Evolutionary conservation across 768 basidiomycete species (phyloP), one percentile per base, ranked within the genome.

Genomic region (Arthromyces matolae): DNA sequence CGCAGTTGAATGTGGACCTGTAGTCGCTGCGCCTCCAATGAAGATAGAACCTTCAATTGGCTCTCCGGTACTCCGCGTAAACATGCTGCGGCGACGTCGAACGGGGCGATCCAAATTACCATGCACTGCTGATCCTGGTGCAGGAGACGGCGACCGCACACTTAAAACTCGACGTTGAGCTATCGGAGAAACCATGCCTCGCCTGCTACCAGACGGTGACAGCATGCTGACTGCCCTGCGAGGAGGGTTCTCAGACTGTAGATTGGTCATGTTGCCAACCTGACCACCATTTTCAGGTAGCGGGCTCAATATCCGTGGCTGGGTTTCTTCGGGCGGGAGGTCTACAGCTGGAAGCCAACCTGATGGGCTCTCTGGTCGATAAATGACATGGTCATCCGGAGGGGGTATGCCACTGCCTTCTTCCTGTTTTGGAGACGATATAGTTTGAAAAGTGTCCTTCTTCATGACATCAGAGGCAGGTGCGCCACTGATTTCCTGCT

Each of bases 21-120:
- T 72, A 4, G 74, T 75, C 1, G 77, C 78, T 8, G 80, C 76
- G 1, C 82, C 83, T 36, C 73, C 71, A 22, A 71, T 72, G 58
- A 84, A 82, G 4, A 78, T 66, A 13, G 66, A 66, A 5, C 67
- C 71, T 16, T 56, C 52, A 10, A 70, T 54, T 1, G 62, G 56
- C 13, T 60, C 58, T 14, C 67, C 69, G 25, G 70, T 68, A 10
- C 53, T 45, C n/a, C 61, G 60, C 24, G 64, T 68, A 50, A 70
- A 67, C 5, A 65, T 56, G 43, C 67, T 71, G 41, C 63, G 63
- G 48, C 56, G 59, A 10, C 54, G 46, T 42, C 45, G 43, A 23
- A 45, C 31, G 14, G n/a, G n/a, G n/a, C n/a, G n/a, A n/a, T 32
- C 47, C 18, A 34, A 34, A 27, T 19, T 22, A 24, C 39, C 49